Base-by-base conservation (phyloP, 2,329 filamentous ascomycete genomes). In the Diaporthe sp. region DNA sequence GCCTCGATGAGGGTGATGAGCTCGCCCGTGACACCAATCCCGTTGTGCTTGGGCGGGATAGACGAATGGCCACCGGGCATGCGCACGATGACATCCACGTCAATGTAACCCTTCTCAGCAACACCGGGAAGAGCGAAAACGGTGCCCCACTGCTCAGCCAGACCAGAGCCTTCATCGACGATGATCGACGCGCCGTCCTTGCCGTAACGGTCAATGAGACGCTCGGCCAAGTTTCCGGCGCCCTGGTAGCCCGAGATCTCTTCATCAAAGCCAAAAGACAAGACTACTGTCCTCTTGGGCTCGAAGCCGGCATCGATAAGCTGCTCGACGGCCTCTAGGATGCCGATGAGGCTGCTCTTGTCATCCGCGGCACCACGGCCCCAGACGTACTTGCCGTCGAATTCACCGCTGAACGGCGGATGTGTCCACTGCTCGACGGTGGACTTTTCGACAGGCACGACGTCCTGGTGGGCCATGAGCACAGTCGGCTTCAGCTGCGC, bases 251-350 rank as follows among this genome's bases (percentile, higher is more conserved):
- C 90, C 1, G 86, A 88, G 57, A 88, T 87, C 80, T 92, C 91
- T 80, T 93, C 91, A 77, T 93, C 91, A 73, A 92, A 92, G 6
- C 91, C 91, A 77, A 92, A 91, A 0, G 89, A 88, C 1, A 92
- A 78, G 9, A 93, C 81, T 5, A 92, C 78, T 0, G 89, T 90
- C 15, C 91, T 85, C 69, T 85, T 85, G 3, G 91, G 91, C 52
- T 80, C 77, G 79, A 90, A 92, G 3, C 83, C 83, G 35, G 86
- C 86, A 8, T 85, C 82, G 6, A 92, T 82, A 3, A 93, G 85
- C 8, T 88, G 82, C 78, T 92, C 90, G 22, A 90, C 79, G 2
- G 89, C 86, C 40, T 90, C 88, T 75, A 92, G 79, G 30, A 90
- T 86, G 2, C 86, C 89, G 64, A 92, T 86, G 28, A 93, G 83